Evolutionary conservation across 2,329 filamentous ascomycete genomes (phyloP).

Genomic region (Colletotrichum musae): DNA sequence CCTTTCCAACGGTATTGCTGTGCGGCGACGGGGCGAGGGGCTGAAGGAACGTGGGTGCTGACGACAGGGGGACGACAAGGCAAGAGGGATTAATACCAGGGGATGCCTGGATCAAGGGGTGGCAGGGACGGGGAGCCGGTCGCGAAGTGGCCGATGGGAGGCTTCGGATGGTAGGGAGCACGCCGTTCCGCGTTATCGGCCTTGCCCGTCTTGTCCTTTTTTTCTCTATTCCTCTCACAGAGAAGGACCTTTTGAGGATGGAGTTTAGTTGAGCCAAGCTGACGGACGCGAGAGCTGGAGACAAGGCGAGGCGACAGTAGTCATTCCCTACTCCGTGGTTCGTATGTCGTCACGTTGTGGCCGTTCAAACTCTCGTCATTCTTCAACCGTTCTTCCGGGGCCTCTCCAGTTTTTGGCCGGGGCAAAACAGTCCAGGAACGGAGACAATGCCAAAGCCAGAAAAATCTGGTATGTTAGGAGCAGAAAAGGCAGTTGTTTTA

Average conservation of each 20-base stretch:
- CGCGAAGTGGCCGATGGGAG: conserved; percentile 32
- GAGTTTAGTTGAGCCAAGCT: no score
- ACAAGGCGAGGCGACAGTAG: no score
- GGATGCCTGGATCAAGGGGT: conserved; percentile 22
- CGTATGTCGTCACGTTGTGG: no score
- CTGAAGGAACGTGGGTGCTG: conserved; percentile 25
- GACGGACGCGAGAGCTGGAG: no score
- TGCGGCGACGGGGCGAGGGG: conserved; percentile 23
- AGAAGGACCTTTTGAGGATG: background rate
- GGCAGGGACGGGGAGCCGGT: background rate
- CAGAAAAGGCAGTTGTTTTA: conserved; percentile 18
- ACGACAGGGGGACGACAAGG: conserved; percentile 30
- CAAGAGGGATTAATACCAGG: conserved; percentile 15
- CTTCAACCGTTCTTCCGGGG: no score
- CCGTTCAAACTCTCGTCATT: no score
- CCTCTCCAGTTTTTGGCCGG: no score
- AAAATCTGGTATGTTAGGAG: conserved; percentile 2
- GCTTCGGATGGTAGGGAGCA: background rate
- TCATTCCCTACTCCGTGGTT: no score
- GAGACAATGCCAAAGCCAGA: background rate
- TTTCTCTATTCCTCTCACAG: background rate
- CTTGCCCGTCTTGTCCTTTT: background rate
- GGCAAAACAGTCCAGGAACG: conserved; percentile 8
- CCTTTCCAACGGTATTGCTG: conserved; percentile 20
- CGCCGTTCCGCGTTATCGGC: background rate